phyloP scores from a whole-genome alignment of 768 basidiomycete genomes.

The Kwoniella sp. region DNA sequence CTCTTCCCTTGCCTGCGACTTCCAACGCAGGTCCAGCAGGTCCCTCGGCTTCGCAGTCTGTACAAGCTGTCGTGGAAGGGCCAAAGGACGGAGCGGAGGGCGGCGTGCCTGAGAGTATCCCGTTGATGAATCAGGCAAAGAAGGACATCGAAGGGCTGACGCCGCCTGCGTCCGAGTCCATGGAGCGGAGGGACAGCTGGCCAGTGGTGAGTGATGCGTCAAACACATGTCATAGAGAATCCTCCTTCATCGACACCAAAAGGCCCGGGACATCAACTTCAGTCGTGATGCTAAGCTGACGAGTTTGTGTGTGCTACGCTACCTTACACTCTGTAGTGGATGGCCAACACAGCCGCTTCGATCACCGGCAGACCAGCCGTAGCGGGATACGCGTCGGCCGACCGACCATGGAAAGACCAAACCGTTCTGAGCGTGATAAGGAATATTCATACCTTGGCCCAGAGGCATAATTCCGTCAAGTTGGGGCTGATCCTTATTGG shows the following conservation, averaged over 20 bases:
- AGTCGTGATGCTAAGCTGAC: background rate
- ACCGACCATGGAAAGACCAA: slow-evolving; percentile 58
- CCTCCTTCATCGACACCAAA: no score
- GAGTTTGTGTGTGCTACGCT: background rate
- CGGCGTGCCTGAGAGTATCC: slow-evolving; percentile 54
- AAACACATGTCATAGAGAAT: no score
- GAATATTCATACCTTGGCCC: slow-evolving; percentile 57
- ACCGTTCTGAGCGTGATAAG: slow-evolving; percentile 56
- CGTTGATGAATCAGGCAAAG: slow-evolving; percentile 49
- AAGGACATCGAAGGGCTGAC: slow-evolving; percentile 28
- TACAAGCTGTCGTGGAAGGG: slow-evolving; percentile 38
- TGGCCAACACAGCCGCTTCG: slow-evolving; percentile 36
- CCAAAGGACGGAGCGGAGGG: slow-evolving; percentile 34
- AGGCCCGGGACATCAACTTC: background rate
- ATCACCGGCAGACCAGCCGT: slow-evolving; percentile 25
- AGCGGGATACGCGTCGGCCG: slow-evolving; percentile 21
- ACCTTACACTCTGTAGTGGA: slow-evolving; percentile 31
- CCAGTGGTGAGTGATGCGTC: slow-evolving; percentile 39
- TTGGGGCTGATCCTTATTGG: slow-evolving; percentile 58
- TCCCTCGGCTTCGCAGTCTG: slow-evolving; percentile 56
- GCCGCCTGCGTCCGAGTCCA: slow-evolving; percentile 11
- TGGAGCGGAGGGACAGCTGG: slow-evolving; percentile 33
- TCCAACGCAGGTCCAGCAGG: slow-evolving; percentile 26
- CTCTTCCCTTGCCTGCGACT: slow-evolving; percentile 34
- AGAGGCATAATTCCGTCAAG: slow-evolving; percentile 60